Conservation (phyloP, 805 yeast genomes). For the Myxozyma nipponensis region DNA sequence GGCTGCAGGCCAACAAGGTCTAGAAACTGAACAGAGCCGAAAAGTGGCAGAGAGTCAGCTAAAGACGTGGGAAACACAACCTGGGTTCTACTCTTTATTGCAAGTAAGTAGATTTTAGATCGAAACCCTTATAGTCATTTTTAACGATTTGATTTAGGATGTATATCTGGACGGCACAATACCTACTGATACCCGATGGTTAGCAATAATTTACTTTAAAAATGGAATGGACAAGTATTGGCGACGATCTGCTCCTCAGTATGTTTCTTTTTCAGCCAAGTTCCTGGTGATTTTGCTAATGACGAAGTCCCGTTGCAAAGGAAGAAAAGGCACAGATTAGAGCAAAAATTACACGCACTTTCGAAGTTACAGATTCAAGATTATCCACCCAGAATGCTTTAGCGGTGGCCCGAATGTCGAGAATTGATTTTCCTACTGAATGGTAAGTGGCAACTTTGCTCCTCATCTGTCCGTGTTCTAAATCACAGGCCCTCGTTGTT, state of each 20-base stretch:
- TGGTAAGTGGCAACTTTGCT: slow-evolving; percentile 46
- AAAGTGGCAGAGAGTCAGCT: slow-evolving; percentile 66
- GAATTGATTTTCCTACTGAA: slow-evolving; percentile 80
- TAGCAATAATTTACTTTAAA: slow-evolving; percentile 81
- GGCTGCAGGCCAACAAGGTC: slow-evolving; percentile 45
- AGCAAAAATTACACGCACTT: slow-evolving; percentile 51
- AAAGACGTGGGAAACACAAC: slow-evolving; percentile 61
- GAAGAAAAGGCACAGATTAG: slow-evolving; percentile 71
- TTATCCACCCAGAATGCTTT: slow-evolving; percentile 80
- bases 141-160: slow-evolving; percentile 34
- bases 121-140: not conserved
- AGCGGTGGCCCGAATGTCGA: slow-evolving; percentile 69
- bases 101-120: slow-evolving; percentile 40
- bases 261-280: slow-evolving; percentile 32
- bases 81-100: slow-evolving; percentile 55
- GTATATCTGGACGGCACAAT: slow-evolving; percentile 57
- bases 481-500: slow-evolving; percentile 53
- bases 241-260: slow-evolving; percentile 62
- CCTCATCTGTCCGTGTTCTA: not conserved
- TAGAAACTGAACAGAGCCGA: slow-evolving; percentile 48
- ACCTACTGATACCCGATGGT: slow-evolving; percentile 72
- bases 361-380: slow-evolving; percentile 70
- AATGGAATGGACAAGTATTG: slow-evolving; percentile 83
- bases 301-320: slow-evolving; percentile 43
- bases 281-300: not conserved